A percentile compares a stretch with the other conserved stretches of the same genome.
phyloP scores from a whole-genome alignment of 257 asterid species.

The Ballota nigra region DNA sequence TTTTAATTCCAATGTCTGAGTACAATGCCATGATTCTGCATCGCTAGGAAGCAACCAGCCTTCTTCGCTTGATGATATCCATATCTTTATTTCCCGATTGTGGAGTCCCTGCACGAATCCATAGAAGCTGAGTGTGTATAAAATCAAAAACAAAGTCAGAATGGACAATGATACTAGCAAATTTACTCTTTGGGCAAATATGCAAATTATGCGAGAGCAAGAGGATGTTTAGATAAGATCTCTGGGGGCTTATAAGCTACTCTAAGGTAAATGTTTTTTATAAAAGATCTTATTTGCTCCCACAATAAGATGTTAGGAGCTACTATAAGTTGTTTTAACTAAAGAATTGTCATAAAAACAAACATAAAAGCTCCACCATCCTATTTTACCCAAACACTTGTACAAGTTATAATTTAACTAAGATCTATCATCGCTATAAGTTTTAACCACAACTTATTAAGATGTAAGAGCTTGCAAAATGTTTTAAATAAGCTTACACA shows the following conservation, averaged over 20 bases:
- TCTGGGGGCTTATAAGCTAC: neutral
- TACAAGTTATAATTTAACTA: neutral
- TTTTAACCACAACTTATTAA: neutral
- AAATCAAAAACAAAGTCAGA: constrained; percentile 16
- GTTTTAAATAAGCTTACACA: neutral
- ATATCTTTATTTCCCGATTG: constrained; percentile 80
- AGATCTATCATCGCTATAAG: neutral
- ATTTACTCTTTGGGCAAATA: neutral
- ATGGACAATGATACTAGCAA: constrained; percentile 23
- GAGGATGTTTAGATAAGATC: neutral
- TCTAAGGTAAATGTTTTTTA: neutral
- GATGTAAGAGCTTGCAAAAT: neutral
- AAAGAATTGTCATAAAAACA: neutral
- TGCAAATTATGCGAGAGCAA: neutral
- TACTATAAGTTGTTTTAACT: neutral
- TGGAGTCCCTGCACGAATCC: constrained; percentile 69
- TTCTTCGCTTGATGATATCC: constrained; percentile 94
- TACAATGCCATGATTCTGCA: constrained; percentile 89
- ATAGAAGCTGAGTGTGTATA: constrained; percentile 21
- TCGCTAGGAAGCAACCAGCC: constrained; percentile 98
- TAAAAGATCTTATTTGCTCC: neutral
- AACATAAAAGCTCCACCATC: neutral
- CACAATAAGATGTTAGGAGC: neutral
- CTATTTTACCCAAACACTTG: neutral
- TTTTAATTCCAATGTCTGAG: constrained; percentile 76